A percentile compares a stretch with the other conserved stretches of the same genome.
Conservation (phyloP, 1,139 yeast genomes). For the Candida pseudoviswanathii region DNA sequence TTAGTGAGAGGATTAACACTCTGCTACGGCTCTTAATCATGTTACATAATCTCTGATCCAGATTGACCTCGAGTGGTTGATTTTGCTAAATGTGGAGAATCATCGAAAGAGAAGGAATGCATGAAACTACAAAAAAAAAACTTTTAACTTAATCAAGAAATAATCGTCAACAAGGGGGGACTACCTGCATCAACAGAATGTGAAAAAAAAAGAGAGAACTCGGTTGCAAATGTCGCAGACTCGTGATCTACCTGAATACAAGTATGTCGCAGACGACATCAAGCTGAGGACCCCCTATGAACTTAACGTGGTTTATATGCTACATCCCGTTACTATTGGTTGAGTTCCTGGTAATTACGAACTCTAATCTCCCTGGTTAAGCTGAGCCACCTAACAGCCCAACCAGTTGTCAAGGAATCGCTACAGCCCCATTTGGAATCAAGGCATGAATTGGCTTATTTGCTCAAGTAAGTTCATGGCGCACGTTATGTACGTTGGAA, state of each 20-base stretch:
- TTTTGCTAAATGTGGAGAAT: constrained; percentile 2
- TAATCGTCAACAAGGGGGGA: neutral
- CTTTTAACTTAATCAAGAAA: constrained; percentile 2
- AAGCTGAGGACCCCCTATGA: too few species aligned
- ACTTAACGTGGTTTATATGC: too few species aligned
- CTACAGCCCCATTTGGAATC: too few species aligned
- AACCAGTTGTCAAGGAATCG: too few species aligned
- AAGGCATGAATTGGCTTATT: too few species aligned
- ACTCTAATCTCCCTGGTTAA: too few species aligned
- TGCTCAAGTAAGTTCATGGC: too few species aligned
- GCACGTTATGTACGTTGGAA: too few species aligned
- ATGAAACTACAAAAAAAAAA: neutral
- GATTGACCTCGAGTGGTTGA: neutral
- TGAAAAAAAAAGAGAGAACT: neutral
- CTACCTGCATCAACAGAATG: neutral
- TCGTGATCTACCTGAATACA: neutral
- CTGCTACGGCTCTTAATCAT: neutral
- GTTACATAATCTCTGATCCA: neutral
- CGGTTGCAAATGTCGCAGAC: too few species aligned
- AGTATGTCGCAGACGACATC: neutral
- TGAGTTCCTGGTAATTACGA: too few species aligned
- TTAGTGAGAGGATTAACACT: neutral
- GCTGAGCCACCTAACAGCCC: too few species aligned
- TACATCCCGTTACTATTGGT: too few species aligned
- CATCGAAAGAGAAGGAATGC: neutral